A percentile compares a stretch with the other conserved stretches of the same genome.
Evolutionary conservation across 257 asterid genomes (phyloP).

Genomic region (Solanum habrochaites): DNA sequence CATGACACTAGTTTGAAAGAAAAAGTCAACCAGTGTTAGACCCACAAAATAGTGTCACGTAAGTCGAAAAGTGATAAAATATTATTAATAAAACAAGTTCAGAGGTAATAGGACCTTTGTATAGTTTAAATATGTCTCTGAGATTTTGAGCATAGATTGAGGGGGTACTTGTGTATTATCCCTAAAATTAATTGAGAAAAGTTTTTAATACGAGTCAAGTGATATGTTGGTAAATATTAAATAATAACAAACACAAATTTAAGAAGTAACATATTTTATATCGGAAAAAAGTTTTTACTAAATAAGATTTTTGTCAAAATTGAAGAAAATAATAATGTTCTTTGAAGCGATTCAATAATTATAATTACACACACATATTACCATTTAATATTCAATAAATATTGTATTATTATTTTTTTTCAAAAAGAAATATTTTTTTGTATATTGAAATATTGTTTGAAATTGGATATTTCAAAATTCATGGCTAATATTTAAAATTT

Average conservation of each 20-base stretch:
- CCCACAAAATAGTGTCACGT: no score
- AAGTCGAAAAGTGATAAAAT: no score
- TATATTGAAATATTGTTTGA: no score
- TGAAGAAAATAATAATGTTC: neutral
- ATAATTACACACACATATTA: neutral
- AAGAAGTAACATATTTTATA: neutral
- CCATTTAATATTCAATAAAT: no score
- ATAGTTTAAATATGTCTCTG: no score
- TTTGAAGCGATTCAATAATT: neutral
- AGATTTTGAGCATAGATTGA: accelerated
- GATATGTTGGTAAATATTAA: neutral
- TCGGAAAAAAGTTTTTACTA: neutral
- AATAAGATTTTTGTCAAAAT: neutral
- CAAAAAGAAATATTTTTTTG: no score
- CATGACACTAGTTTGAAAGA: no score
- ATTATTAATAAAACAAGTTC: no score
- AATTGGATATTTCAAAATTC: neutral
- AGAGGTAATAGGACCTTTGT: no score
- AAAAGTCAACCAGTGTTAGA: no score
- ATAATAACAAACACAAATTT: neutral
- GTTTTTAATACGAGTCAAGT: neutral
- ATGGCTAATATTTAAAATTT: neutral
- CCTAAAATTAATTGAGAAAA: neutral
- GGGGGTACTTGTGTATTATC: no score
- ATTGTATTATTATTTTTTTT: neutral